Evolutionary conservation across 495 filamentous ascomycete genomes (phyloP).

Genomic region (Penicillium verhagenii): DNA sequence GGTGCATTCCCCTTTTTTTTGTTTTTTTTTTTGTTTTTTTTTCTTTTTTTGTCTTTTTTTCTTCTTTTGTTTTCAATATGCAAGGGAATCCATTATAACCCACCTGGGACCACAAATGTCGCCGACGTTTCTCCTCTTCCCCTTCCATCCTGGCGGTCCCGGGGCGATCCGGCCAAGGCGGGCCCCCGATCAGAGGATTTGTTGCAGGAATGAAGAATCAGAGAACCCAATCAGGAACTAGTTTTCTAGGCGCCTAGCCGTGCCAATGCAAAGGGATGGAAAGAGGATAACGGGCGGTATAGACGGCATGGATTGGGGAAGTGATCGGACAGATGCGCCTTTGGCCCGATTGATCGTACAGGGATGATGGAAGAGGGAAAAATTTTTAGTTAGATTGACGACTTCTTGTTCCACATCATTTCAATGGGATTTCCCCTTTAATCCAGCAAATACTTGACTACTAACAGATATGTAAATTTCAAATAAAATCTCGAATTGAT

Average conservation of each 20-base stretch:
- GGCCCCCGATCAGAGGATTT: neutral
- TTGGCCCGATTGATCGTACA: neutral
- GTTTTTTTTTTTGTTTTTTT: no score
- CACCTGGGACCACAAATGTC: conserved; percentile 16
- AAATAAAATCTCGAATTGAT: no score
- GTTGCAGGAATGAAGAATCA: neutral
- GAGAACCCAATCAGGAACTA: neutral
- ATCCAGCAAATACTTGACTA: neutral
- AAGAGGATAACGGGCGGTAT: neutral
- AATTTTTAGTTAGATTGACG: no score
- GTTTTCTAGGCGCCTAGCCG: no score
- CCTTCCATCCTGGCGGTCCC: conserved; percentile 1
- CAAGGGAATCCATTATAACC: neutral
- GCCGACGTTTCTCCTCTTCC: conserved; percentile 12
- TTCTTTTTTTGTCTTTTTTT: no score
- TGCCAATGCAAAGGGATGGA: neutral
- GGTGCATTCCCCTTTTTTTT: no score
- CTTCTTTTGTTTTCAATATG: no score
- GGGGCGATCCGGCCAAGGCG: neutral
- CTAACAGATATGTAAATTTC: neutral
- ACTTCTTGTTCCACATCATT: no score
- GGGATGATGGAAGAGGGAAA: neutral
- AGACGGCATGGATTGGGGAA: neutral
- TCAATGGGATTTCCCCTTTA: neutral
- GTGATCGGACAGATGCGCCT: neutral